Conservation (phyloP, 306 rosid genomes). For the Oemleria cerasiformis region DNA sequence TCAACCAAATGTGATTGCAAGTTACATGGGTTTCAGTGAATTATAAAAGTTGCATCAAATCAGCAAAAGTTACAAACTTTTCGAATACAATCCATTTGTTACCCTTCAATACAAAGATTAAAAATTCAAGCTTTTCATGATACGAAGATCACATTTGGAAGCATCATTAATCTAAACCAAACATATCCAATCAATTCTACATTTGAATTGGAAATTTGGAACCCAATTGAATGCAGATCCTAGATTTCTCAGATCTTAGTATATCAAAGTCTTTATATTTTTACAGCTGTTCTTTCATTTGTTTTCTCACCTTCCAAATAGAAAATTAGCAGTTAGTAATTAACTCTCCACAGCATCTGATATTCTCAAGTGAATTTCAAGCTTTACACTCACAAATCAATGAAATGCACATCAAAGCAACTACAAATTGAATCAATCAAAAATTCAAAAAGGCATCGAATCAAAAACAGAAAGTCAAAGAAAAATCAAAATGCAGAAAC, state of each 20-base stretch:
- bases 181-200: background rate
- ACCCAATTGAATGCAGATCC: constrained; percentile 13
- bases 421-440: background rate
- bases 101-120: background rate
- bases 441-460: background rate
- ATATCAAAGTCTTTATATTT: background rate
- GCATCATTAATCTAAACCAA: background rate
- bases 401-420: constrained; percentile 11
- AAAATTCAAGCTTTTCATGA: background rate
- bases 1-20: background rate
- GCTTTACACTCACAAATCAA: background rate
- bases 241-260: constrained; percentile 25
- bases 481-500: background rate
- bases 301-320: constrained; percentile 12
- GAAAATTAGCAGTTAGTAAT: background rate
- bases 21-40: background rate
- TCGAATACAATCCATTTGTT: background rate
- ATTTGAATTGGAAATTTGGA: background rate
- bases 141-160: background rate
- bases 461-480: background rate
- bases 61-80: background rate
- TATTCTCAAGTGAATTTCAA: too few species aligned
- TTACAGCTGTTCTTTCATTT: background rate
- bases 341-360: too few species aligned
- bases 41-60: background rate